These are phyloP conservation scores for Microstroma glucosiphilum DNA, from an alignment of 1,284 basidiomycete genomes.

Conservation along the genomic window DNA sequence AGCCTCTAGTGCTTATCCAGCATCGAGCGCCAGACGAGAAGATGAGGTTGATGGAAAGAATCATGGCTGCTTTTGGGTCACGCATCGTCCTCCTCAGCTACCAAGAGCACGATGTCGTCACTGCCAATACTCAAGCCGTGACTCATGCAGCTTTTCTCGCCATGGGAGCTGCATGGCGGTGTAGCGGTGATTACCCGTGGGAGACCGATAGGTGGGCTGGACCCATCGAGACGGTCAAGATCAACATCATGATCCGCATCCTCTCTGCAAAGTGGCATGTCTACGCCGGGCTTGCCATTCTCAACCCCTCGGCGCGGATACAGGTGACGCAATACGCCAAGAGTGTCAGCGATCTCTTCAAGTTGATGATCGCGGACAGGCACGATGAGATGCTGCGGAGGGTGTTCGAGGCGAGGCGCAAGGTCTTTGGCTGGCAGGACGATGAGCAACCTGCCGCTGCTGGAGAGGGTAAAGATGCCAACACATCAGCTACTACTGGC, in stretches of 20 bases:
- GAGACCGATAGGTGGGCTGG: conserved; percentile 85
- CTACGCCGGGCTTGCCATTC: conserved; percentile 91
- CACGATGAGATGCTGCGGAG: conserved; percentile 59
- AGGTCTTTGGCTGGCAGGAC: conserved; percentile 65
- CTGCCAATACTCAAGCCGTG: conserved; percentile 95
- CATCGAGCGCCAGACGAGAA: conserved; percentile 73
- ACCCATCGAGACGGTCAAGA: conserved; percentile 98
- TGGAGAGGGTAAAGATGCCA: conserved; percentile 8
- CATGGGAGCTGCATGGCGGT: conserved; percentile 95
- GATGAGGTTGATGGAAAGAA: conserved; percentile 71
- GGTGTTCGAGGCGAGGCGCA: conserved; percentile 68
- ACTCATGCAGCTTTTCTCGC: conserved; percentile 95
- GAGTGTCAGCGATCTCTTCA: conserved; percentile 82
- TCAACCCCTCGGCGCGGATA: conserved; percentile 82
- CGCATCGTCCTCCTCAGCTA: conserved; percentile 86
- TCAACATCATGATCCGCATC: conserved; percentile 83
- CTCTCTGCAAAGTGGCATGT: conserved; percentile 98
- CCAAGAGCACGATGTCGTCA: conserved; percentile 91
- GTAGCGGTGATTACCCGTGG: conserved; percentile 79
- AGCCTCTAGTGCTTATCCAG: conserved; percentile 85
- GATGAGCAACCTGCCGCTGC: conserved; percentile 27
- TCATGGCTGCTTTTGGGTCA: conserved; percentile 73
- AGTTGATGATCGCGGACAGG: conserved; percentile 83
- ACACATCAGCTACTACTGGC: not conserved
- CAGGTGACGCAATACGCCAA: conserved; percentile 83